Evolutionary conservation across 176 grass and related monocot genomes (phyloP).

Genomic region (Ensete ventricosum): DNA sequence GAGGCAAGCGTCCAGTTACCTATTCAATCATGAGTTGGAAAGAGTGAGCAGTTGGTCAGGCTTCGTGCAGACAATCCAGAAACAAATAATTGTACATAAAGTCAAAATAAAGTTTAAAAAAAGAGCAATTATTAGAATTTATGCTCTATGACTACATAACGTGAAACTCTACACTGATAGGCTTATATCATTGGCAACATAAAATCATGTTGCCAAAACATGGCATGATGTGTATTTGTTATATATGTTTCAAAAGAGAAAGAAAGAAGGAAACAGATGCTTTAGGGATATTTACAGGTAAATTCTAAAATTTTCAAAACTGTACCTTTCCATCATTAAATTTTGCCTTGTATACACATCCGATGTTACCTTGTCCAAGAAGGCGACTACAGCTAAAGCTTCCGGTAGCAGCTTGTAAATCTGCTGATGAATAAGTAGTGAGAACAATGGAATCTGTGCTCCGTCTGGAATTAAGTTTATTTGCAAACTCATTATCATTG

Average conservation of each 20-base stretch:
- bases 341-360: slow-evolving; percentile 83
- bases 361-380: slow-evolving; percentile 65
- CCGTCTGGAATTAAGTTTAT: slow-evolving; percentile 39
- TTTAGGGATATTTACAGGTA: neutral
- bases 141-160: neutral
- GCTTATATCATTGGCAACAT: neutral
- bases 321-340: slow-evolving; percentile 61
- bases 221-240: too few species aligned
- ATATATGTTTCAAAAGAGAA: neutral
- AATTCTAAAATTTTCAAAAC: neutral
- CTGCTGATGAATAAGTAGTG: slow-evolving; percentile 40
- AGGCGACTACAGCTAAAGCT: slow-evolving; percentile 52
- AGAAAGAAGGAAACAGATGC: neutral
- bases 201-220: neutral
- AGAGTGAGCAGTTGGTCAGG: neutral
- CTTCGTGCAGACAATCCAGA: too few species aligned
- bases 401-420: slow-evolving; percentile 64
- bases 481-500: slow-evolving; percentile 60
- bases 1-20: too few species aligned
- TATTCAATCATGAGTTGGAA: too few species aligned
- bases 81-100: neutral
- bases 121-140: neutral
- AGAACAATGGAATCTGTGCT: slow-evolving; percentile 41
- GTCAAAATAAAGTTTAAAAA: neutral
- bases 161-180: neutral